Percentiles rank a stretch among this genome's conserved stretches.
Evolutionary conservation across 192 early-diverging fungal species (phyloP).

Genomic region (Podila epigama): DNA sequence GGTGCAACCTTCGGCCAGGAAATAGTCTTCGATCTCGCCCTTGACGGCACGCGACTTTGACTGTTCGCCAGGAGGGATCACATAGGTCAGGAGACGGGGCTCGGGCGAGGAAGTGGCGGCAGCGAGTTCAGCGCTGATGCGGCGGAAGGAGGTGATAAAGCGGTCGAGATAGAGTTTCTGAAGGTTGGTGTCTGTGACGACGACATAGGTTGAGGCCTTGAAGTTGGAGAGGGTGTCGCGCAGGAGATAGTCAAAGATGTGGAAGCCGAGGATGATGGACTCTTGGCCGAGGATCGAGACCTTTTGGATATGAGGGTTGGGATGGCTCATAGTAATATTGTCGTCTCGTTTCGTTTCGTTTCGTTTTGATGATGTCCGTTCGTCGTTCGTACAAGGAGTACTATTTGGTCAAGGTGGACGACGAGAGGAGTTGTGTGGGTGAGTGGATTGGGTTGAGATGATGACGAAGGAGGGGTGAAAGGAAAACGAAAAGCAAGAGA

Average conservation of each 20-base stretch:
- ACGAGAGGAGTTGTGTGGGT: too few relatives aligned
- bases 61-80: constrained; percentile 88
- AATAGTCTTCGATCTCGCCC: constrained; percentile 90
- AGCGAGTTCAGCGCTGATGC: constrained; percentile 33
- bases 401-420: too few relatives aligned
- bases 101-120: constrained; percentile 12
- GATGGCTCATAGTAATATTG: constrained; percentile 29
- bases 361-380: too few relatives aligned
- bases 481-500: neutral
- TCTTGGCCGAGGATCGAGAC: constrained; percentile 91
- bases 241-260: constrained; percentile 76
- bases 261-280: constrained; percentile 87
- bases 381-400: too few relatives aligned
- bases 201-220: constrained; percentile 82
- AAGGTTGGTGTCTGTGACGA: constrained; percentile 89
- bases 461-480: neutral
- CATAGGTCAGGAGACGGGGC: constrained; percentile 73
- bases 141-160: constrained; percentile 62
- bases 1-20: constrained; percentile 84
- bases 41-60: constrained; percentile 90
- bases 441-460: neutral
- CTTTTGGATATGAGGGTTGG: constrained; percentile 63
- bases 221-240: constrained; percentile 75
- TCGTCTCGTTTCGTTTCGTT: too few relatives aligned
- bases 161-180: constrained; percentile 75